A percentile compares a stretch with the other conserved stretches of the same genome.
phyloP scores from a whole-genome alignment of 805 yeast genomes.

The Yamadazyma kitorensis region DNA sequence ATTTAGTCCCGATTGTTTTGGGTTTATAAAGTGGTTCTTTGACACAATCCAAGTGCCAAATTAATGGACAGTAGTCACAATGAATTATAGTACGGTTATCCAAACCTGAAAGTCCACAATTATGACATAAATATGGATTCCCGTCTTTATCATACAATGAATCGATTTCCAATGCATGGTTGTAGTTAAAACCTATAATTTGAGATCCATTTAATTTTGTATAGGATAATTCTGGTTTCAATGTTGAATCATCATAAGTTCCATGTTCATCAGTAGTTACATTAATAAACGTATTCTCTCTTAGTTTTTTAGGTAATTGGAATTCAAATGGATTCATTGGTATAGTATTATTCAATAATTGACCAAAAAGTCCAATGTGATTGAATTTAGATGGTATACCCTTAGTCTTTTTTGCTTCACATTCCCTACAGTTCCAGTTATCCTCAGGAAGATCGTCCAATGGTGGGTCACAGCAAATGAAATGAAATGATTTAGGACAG shows the following conservation, averaged over 20 bases:
- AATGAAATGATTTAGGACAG: constrained; percentile 91
- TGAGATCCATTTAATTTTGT: constrained; percentile 30
- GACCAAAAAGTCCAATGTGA: constrained; percentile 48
- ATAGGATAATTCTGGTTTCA: constrained; percentile 49
- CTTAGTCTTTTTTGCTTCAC: constrained; percentile 46
- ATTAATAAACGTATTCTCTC: constrained; percentile 66
- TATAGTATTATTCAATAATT: constrained; percentile 64
- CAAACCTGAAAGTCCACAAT: constrained; percentile 71
- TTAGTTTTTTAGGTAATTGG: constrained; percentile 60
- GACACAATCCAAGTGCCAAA: constrained; percentile 90
- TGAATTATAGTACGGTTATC: constrained; percentile 54
- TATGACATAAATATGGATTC: constrained; percentile 66
- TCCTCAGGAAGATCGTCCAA: constrained; percentile 82
- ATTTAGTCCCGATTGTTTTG: constrained; percentile 71
- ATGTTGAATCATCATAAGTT: constrained; percentile 55
- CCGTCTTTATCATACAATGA: constrained; percentile 66
- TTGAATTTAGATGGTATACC: constrained; percentile 19
- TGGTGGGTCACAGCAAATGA: constrained; percentile 90
- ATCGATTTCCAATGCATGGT: constrained; percentile 60
- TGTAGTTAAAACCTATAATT: constrained; percentile 35
- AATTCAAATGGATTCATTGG: constrained; percentile 45
- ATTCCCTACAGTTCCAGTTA: constrained; percentile 85
- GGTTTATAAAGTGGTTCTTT: constrained; percentile 70
- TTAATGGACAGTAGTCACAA: constrained; percentile 80
- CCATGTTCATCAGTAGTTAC: constrained; percentile 67